phyloP scores from a whole-genome alignment of 306 rosid species.

The Cucumis hystrix region DNA sequence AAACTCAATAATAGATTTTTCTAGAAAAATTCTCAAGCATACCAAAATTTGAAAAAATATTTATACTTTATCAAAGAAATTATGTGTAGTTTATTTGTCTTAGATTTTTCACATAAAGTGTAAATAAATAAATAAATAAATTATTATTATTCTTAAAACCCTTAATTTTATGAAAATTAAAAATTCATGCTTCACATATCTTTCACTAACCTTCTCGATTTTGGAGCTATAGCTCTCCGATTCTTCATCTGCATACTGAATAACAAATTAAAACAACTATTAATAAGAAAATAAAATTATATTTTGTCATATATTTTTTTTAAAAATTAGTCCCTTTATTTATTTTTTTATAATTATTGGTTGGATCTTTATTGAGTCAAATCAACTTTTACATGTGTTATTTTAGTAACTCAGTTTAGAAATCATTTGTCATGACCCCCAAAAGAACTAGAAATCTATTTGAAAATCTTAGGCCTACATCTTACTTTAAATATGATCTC shows the following conservation, averaged over 20 bases:
- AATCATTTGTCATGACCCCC: not conserved
- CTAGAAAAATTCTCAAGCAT: too few species aligned
- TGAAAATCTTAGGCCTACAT: not conserved
- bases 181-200: not conserved
- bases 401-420: not conserved
- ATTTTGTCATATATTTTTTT: not conserved
- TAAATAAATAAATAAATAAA: too few species aligned
- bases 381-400: not conserved
- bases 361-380: not conserved
- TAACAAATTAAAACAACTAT: not conserved
- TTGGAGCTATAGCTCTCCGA: constrained; percentile 42
- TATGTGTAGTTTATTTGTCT: too few species aligned
- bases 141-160: too few species aligned
- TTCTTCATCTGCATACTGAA: constrained; percentile 57
- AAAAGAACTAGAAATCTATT: not conserved
- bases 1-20: not conserved
- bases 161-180: not conserved
- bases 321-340: not conserved
- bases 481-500: not conserved
- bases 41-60: too few species aligned
- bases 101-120: too few species aligned
- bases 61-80: too few species aligned
- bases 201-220: constrained; percentile 42
- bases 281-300: not conserved
- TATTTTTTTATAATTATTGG: not conserved